Evolutionary conservation across 768 basidiomycete species (phyloP).

Genomic region (Phlebiopsis gigantea): DNA sequence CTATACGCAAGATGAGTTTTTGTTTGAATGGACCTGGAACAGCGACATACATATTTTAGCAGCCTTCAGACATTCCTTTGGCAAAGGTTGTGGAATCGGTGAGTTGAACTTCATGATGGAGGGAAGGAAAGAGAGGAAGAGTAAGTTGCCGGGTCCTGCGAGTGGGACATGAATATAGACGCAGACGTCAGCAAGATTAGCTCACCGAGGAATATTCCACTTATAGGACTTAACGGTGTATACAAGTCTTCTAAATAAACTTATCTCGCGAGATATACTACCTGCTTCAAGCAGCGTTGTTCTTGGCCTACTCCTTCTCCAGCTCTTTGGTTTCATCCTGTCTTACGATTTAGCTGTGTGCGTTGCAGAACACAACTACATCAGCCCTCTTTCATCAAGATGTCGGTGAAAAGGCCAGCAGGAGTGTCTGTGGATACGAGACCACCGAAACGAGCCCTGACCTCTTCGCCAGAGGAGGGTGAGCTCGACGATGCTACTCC

Average conservation of each 20-base stretch:
- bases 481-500: constrained; percentile 61
- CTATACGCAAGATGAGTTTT: constrained; percentile 31
- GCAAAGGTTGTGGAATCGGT: constrained; percentile 53
- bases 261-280: no score
- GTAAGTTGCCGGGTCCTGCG: no score
- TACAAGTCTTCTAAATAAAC: no score
- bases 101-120: constrained; percentile 43
- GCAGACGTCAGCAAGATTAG: no score
- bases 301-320: not conserved
- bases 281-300: no score
- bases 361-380: not conserved
- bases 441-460: constrained; percentile 48
- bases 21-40: not conserved
- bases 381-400: not conserved
- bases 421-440: constrained; percentile 48
- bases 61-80: constrained; percentile 84
- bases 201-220: no score
- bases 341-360: not conserved
- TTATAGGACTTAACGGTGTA: no score
- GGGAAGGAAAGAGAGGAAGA: no score
- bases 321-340: not conserved
- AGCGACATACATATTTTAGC: constrained; percentile 72
- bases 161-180: no score
- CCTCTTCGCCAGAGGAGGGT: constrained; percentile 74
- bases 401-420: constrained; percentile 47